Conservation (phyloP, 2,329 filamentous ascomycete species). For the Aspergillus nomiae region DNA sequence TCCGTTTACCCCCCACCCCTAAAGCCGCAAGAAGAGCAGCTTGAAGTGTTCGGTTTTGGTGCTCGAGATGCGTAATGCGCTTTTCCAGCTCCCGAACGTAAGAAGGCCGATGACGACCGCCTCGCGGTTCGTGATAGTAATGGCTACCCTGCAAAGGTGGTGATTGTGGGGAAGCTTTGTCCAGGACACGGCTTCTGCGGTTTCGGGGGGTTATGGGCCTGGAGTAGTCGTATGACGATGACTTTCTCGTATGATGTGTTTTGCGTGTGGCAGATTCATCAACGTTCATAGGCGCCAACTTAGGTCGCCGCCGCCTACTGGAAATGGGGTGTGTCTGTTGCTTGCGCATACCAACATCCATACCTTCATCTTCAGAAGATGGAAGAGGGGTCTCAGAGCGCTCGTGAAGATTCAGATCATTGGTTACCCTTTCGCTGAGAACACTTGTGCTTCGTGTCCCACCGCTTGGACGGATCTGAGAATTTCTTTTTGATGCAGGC, state of each 20-base stretch:
- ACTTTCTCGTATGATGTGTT: conserved; percentile 12
- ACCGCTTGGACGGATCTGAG: conserved; percentile 24
- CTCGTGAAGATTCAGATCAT: conserved; percentile 17
- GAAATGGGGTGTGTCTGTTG: conserved; percentile 10
- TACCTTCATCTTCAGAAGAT: conserved; percentile 45
- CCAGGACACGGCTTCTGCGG: conserved; percentile 19
- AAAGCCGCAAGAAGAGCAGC: conserved; percentile 44
- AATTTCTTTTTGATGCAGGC: conserved; percentile 15
- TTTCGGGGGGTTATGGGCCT: conserved; percentile 28
- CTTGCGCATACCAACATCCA: conserved; percentile 19
- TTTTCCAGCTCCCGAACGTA: conserved; percentile 35
- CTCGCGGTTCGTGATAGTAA: conserved; percentile 23
- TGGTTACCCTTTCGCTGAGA: conserved; percentile 20
- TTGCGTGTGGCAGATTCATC: conserved; percentile 9
- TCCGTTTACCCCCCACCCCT: conserved; percentile 38
- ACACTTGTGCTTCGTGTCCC: conserved; percentile 27
- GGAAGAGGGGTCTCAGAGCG: conserved; percentile 38
- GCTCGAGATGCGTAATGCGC: conserved; percentile 42
- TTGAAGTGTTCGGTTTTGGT: conserved; percentile 46
- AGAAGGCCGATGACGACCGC: conserved; percentile 16
- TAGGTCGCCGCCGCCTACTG: conserved; percentile 15
- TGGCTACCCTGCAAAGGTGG: conserved; percentile 26
- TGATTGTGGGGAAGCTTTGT: conserved; percentile 27
- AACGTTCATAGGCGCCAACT: conserved; percentile 11
- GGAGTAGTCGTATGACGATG: conserved; percentile 9